A percentile compares a stretch with the other conserved stretches of the same genome.
phyloP scores from a whole-genome alignment of 164 flowering plant genomes.

The Aristolochia fimbriata region DNA sequence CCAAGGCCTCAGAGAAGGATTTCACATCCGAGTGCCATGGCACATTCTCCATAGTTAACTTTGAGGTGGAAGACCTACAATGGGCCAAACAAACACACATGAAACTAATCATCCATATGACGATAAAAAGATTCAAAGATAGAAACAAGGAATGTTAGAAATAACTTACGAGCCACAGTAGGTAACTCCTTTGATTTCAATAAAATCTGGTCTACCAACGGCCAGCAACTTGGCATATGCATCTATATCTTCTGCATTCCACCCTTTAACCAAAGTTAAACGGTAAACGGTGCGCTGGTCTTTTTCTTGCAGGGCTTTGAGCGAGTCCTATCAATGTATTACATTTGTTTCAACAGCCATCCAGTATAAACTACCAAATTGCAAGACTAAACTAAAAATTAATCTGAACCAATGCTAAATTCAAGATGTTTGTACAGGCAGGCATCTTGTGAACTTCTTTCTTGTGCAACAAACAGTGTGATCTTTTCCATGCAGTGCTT shows the following conservation, averaged over 20 bases:
- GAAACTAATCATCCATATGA: background rate
- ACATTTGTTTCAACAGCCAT: background rate
- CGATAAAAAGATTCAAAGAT: background rate
- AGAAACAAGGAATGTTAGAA: background rate
- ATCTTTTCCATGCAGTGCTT: too few relatives aligned
- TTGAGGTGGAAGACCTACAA: constrained; percentile 85
- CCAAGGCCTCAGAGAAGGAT: constrained; percentile 84
- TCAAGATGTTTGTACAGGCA: too few relatives aligned
- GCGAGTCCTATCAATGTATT: constrained; percentile 46
- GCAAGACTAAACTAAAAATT: too few relatives aligned
- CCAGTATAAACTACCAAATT: too few relatives aligned
- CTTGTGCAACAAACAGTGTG: too few relatives aligned
- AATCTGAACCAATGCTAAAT: too few relatives aligned
- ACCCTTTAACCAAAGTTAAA: constrained; percentile 90
- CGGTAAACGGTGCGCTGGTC: constrained; percentile 91
- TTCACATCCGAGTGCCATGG: constrained; percentile 98
- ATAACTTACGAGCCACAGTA: constrained; percentile 93
- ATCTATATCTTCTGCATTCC: constrained; percentile 93
- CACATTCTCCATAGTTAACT: constrained; percentile 97
- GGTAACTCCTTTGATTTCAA: constrained; percentile 98
- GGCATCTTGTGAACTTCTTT: too few relatives aligned
- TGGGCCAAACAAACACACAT: background rate
- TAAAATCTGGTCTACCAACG: constrained; percentile 81
- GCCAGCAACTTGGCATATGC: constrained; percentile 67
- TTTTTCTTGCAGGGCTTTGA: constrained; percentile 70